Evolutionary conservation across 2,329 filamentous ascomycete species (phyloP), one percentile per base, ranked within the genome.

Genomic region (Mollisia scopiformis): DNA sequence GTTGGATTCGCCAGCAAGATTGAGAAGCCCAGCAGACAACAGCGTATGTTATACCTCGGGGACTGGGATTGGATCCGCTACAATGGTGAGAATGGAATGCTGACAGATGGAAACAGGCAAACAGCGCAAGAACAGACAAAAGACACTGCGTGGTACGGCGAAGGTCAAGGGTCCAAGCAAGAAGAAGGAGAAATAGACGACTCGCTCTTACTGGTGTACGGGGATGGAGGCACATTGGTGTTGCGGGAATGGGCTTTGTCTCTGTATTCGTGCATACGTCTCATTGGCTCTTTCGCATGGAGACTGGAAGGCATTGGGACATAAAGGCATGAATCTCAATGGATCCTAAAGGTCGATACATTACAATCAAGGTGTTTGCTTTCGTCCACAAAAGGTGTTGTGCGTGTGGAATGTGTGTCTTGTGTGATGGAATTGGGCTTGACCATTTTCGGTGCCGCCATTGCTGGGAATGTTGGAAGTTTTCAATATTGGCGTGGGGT

Each of bases 101-200:
- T 70, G 58, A 72, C 60, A 62, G 54, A 23, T 59, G 23, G 62
- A 62, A 73, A 85, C 82, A 98, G 94, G 94, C 90, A 99, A 99
- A 88, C 95, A 98, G 86, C 91, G 95, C 86, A 99, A 99, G 92
- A 99, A 99, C 92, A 89, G 94, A 82, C 88, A 91, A 84, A 98
- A 99, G 93, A 95, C 94, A 79, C 90, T 97, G 81, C 91, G 95
- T 75, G 95, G 95, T 80, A 96, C 92, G 75, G 94, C 93, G 77
- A 99, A 99, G 92, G 88, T 89, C 86, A 97, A 97, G 92, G 93
- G 93, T 80, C 89, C 89, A 79, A 88, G 89, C 85, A 87, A 90
- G 82, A 95, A 96, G 88, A 96, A 97, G 90, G 92, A 92, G 83
- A 88, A 91, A 87, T 92, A 92, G 84, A 82, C 79, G 79, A 67